A percentile compares a stretch with the other conserved stretches of the same genome.
Conservation (phyloP, 371 early-diverging fungal genomes). For the Mucor plumbeus region DNA sequence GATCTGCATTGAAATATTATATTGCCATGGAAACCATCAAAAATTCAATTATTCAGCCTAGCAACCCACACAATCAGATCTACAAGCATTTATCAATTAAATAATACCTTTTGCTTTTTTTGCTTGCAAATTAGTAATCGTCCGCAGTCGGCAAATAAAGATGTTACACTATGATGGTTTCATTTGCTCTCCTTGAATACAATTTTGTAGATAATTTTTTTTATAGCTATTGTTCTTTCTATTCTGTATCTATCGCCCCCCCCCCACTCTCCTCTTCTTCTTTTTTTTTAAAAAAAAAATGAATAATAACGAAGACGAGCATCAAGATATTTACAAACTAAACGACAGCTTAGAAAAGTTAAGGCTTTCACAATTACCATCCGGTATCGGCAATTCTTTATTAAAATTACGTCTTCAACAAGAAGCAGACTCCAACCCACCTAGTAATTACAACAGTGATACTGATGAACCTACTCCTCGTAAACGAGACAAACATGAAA, state of each 20-base stretch:
- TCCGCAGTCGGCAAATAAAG: conserved; percentile 5
- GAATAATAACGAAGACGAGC: conserved; percentile 11
- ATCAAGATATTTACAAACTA: conserved; percentile 12
- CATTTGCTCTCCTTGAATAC: not conserved
- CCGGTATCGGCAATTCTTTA: conserved; percentile 32
- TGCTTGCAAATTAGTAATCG: not conserved
- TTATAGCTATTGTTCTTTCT: not conserved
- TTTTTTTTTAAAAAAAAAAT: too few species aligned
- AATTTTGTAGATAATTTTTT: not conserved
- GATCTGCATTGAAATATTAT: too few species aligned
- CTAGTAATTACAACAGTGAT: conserved; percentile 49
- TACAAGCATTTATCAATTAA: too few species aligned
- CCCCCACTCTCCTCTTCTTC: too few species aligned
- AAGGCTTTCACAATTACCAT: conserved; percentile 25
- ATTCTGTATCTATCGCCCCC: not conserved
- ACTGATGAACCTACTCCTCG: conserved; percentile 47
- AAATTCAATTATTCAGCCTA: too few species aligned
- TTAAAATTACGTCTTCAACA: conserved; percentile 27
- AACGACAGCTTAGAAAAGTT: conserved; percentile 17
- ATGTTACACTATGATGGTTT: not conserved
- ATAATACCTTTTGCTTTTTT: too few species aligned
- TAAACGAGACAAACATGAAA: conserved; percentile 16
- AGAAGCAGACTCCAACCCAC: conserved; percentile 37
- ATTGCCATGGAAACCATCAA: too few species aligned
- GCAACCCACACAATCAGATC: too few species aligned